Percentiles rank a stretch among this genome's conserved stretches.
Evolutionary conservation across 495 filamentous ascomycete genomes (phyloP).

Genomic region (Cercophora scortea): DNA sequence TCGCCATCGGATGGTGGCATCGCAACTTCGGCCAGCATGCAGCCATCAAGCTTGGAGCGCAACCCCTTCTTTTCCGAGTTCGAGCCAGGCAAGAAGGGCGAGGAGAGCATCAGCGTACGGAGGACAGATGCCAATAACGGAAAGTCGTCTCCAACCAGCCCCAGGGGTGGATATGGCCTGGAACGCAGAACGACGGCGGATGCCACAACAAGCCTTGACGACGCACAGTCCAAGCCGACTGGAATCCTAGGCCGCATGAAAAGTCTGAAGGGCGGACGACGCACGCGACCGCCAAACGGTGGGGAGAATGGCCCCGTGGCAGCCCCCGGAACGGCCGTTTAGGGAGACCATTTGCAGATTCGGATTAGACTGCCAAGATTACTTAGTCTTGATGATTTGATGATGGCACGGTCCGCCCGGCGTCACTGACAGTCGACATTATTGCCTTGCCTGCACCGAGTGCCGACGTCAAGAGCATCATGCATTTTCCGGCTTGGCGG

Average conservation of each 20-base stretch:
- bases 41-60: slow-evolving; percentile 52
- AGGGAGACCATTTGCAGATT: slow-evolving; percentile 8
- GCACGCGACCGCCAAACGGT: slow-evolving; percentile 24
- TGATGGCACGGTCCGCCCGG: background rate
- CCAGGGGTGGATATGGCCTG: slow-evolving; percentile 44
- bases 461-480: background rate
- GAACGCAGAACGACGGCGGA: slow-evolving; percentile 70
- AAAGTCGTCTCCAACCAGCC: slow-evolving; percentile 52
- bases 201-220: slow-evolving; percentile 31
- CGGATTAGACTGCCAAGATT: background rate
- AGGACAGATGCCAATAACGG: slow-evolving; percentile 32
- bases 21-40: slow-evolving; percentile 64
- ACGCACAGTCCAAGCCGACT: slow-evolving; percentile 34
- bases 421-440: too few species aligned
- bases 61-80: slow-evolving; percentile 91
- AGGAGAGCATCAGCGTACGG: slow-evolving; percentile 35
- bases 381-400: background rate
- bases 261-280: slow-evolving; percentile 62
- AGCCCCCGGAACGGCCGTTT: slow-evolving; percentile 22
- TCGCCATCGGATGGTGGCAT: slow-evolving; percentile 43
- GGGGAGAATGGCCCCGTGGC: slow-evolving; percentile 16
- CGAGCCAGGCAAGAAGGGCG: slow-evolving; percentile 29
- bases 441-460: too few species aligned
- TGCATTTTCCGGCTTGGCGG: background rate
- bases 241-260: slow-evolving; percentile 83